Evolutionary conservation across 2,329 filamentous ascomycete species (phyloP).

Genomic region (Verticillium longisporum): DNA sequence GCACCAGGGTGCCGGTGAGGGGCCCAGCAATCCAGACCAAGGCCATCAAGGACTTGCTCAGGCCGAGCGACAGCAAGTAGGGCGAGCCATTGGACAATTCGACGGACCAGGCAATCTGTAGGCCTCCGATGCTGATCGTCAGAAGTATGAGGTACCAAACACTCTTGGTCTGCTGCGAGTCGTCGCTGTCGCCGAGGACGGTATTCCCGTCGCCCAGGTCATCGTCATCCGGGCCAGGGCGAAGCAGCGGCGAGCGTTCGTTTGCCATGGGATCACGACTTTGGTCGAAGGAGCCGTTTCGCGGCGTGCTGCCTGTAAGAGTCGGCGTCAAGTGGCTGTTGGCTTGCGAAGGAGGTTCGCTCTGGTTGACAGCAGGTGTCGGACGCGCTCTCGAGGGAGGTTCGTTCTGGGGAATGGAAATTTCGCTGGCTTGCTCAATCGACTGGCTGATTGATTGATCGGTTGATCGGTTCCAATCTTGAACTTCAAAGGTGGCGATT

Average conservation of each 20-base stretch:
- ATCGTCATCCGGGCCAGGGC: constrained; percentile 5
- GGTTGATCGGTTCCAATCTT: no score
- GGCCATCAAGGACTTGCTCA: constrained; percentile 77
- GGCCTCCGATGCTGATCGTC: constrained; percentile 77
- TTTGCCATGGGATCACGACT: background rate
- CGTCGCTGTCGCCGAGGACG: constrained; percentile 6
- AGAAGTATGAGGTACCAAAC: constrained; percentile 79
- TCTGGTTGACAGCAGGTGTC: constrained; percentile 7
- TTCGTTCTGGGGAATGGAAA: constrained; percentile 6
- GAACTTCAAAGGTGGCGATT: background rate
- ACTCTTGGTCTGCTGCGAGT: constrained; percentile 63
- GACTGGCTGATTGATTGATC: no score
- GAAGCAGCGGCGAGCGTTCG: constrained; percentile 10
- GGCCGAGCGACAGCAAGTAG: constrained; percentile 70
- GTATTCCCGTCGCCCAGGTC: constrained; percentile 4
- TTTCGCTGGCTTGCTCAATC: background rate
- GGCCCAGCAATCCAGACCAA: constrained; percentile 82
- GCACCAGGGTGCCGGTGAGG: constrained; percentile 69
- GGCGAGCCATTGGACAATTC: constrained; percentile 91
- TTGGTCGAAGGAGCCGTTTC: constrained; percentile 1
- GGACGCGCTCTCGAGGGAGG: constrained; percentile 8
- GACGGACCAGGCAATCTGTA: constrained; percentile 94
- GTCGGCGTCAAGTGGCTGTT: constrained; percentile 2
- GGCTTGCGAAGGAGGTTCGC: background rate
- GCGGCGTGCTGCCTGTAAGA: constrained; percentile 2